Evolutionary conservation across 2,329 filamentous ascomycete genomes (phyloP), one percentile per base, ranked within the genome.

Genomic region (Rasamsonia emersonii): DNA sequence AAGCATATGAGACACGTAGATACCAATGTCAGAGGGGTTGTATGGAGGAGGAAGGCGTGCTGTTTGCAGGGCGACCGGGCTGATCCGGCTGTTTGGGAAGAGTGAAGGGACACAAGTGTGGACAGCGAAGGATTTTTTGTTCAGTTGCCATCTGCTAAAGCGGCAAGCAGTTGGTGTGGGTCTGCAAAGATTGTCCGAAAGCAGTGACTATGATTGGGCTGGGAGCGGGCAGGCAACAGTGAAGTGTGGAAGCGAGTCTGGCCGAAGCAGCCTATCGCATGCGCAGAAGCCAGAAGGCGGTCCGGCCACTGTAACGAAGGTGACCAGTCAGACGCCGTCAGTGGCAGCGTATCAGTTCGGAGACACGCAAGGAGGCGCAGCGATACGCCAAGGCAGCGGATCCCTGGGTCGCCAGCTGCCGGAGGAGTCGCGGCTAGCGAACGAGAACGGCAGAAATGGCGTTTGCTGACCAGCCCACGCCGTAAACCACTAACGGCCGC

Each of bases 71-170:
- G n/a, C n/a, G n/a, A n/a, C n/a, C n/a, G n/a, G n/a, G n/a, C n/a
- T n/a, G n/a, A n/a, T n/a, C n/a, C n/a, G n/a, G n/a, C n/a, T n/a
- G n/a, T n/a, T n/a, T n/a, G 25, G 35, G 28, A 41, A 30, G 37
- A 43, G 33, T 33, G 36, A 44, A 40, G 31, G 35, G 39, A 33
- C 26, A 37, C 30, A 40, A 41, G 31, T 37, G 24, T 27, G 28
- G 35, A 33, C 36, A 36, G 26, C 35, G 35, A 38, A 43, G 43
- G 34, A 44, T 48, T 43, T 54, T 56, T 56, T 56, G 49, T 51
- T 56, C 50, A 46, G 39, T 50, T 50, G 47, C 43, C 44, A 39
- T 45, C 36, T 25, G 34, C 41, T 50, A 55, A 56, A 58, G 54
- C 55, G 49, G 55, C 53, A 40, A 44, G 43, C 35, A 26, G 44